phyloP scores from a whole-genome alignment of 139 green algal genomes.

The Picochlorum sp. region DNA sequence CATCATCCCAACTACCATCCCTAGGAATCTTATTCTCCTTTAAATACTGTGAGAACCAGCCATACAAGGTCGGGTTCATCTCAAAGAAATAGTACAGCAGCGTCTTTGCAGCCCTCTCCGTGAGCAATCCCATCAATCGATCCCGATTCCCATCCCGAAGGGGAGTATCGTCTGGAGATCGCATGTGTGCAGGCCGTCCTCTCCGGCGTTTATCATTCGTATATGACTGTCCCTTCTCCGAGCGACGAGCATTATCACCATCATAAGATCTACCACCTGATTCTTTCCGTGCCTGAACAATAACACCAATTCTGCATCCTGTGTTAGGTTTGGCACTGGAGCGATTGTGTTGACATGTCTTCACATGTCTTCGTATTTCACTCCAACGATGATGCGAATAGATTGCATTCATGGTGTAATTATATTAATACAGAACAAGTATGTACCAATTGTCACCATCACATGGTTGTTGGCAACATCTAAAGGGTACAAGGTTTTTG shows the following conservation, averaged over 20 bases:
- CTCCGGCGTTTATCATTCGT: constrained; percentile 26
- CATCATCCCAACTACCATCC: constrained; percentile 67
- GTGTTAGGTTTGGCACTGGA: too few species aligned
- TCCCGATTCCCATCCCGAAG: constrained; percentile 76
- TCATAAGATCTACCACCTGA: constrained; percentile 12
- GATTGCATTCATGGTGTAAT: too few species aligned
- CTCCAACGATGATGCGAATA: too few species aligned
- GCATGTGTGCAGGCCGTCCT: constrained; percentile 33
- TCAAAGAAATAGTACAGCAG: constrained; percentile 65
- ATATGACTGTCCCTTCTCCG: constrained; percentile 7
- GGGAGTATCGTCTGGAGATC: constrained; percentile 49
- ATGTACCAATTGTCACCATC: too few species aligned
- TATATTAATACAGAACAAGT: too few species aligned
- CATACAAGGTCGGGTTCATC: constrained; percentile 30
- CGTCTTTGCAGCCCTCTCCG: constrained; percentile 63
- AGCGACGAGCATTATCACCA: constrained; percentile 8
- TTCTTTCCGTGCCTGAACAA: background rate
- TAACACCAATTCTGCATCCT: background rate
- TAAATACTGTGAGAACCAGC: constrained; percentile 39
- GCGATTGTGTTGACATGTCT: too few species aligned
- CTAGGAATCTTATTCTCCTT: constrained; percentile 54
- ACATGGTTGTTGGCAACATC: too few species aligned
- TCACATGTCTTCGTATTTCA: too few species aligned
- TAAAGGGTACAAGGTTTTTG: too few species aligned
- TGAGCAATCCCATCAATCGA: constrained; percentile 67